phyloP scores from a whole-genome alignment of 2,329 filamentous ascomycete genomes.

The Chrysosporium keratinophilum region DNA sequence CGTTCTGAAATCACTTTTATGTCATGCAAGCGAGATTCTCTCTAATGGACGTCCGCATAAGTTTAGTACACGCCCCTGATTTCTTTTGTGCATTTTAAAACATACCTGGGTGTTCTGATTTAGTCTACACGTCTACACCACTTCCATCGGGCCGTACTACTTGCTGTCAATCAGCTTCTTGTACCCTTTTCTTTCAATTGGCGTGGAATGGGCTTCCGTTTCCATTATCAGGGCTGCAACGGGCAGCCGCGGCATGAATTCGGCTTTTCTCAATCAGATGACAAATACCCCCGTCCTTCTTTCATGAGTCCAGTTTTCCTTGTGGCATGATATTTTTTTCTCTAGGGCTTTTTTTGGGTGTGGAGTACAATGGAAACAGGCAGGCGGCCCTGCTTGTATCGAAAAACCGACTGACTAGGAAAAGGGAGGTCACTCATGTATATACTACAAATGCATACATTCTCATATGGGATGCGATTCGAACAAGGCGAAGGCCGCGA shows the following conservation, averaged over 20 bases:
- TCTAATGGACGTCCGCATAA: slow-evolving; percentile 1
- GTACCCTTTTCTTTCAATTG: not conserved
- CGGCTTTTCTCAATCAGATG: not conserved
- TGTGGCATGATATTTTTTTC: slow-evolving; percentile 5
- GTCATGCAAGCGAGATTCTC: not conserved
- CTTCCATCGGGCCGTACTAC: not conserved
- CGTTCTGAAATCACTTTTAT: not conserved
- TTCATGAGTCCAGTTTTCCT: not conserved
- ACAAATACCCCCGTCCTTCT: not conserved
- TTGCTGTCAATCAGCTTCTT: not conserved
- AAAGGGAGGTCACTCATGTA: not conserved
- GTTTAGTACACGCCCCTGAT: not conserved
- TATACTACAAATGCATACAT: slow-evolving; percentile 2
- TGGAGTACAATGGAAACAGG: slow-evolving; percentile 7
- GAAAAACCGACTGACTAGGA: not conserved
- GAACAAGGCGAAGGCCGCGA: not conserved
- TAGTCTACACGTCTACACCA: not conserved
- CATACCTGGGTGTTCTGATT: not conserved
- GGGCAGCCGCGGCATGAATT: not conserved
- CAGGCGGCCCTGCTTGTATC: not conserved
- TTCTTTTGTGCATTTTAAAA: not conserved
- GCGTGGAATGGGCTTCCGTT: not conserved
- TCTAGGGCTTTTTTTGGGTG: not conserved
- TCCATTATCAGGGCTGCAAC: not conserved
- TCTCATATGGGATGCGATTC: not conserved